Evolutionary conservation across 1,284 basidiomycete species (phyloP).

Genomic region (Pterulicium gracile): DNA sequence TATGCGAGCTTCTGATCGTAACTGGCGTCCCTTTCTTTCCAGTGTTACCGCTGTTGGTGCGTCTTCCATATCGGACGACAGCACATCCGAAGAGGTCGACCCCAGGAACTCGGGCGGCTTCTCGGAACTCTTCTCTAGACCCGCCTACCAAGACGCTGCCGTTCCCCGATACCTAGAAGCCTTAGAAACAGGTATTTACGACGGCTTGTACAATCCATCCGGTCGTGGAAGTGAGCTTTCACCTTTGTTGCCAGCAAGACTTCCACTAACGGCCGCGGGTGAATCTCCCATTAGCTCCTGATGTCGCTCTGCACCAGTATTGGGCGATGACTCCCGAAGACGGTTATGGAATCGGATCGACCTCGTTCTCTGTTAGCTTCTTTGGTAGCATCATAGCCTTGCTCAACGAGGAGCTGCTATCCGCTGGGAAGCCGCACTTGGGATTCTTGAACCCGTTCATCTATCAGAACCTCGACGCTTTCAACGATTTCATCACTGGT

Average conservation of each 20-base stretch:
- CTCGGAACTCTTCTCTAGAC: slow-evolving; percentile 29
- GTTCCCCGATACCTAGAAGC: slow-evolving; percentile 31
- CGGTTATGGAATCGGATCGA: no score
- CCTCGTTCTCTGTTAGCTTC: slow-evolving; percentile 27
- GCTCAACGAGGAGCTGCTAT: slow-evolving; percentile 33
- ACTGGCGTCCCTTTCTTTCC: no score
- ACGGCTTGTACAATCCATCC: slow-evolving; percentile 50
- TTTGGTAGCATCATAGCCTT: slow-evolving; percentile 28
- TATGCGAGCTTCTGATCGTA: no score
- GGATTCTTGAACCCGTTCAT: slow-evolving; percentile 47
- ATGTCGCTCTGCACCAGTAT: neutral
- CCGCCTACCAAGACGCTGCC: slow-evolving; percentile 38
- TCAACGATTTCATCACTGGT: no score
- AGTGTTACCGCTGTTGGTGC: no score
- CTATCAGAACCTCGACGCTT: no score
- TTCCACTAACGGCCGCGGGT: neutral
- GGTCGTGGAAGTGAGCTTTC: slow-evolving; percentile 15
- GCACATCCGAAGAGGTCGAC: no score
- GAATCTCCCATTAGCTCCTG: neutral
- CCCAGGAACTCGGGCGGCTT: no score
- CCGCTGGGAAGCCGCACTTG: slow-evolving; percentile 22
- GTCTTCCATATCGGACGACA: no score
- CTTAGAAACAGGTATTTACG: slow-evolving; percentile 35
- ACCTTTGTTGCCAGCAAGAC: no score
- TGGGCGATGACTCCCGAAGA: no score